Evolutionary conservation across 345 rosid species (phyloP).

Genomic region (Populus euphratica): DNA sequence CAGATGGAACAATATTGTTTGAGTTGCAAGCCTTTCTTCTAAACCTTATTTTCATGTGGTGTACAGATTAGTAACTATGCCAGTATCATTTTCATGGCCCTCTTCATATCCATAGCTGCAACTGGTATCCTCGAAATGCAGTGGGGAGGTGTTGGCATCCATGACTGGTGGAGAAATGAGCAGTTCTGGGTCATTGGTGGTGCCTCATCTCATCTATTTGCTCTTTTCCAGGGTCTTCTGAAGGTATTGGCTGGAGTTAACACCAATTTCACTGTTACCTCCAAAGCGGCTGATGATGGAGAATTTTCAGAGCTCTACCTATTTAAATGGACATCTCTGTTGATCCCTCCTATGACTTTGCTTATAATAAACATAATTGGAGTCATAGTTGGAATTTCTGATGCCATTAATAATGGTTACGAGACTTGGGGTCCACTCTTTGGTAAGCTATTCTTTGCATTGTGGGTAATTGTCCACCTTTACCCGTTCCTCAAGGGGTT

Average conservation of each 20-base stretch:
- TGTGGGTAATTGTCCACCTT: slow-evolving; percentile 64
- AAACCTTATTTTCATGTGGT: background rate
- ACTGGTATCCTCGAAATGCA: slow-evolving; percentile 63
- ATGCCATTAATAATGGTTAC: slow-evolving; percentile 63
- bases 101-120: slow-evolving; percentile 60
- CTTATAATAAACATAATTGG: slow-evolving; percentile 54
- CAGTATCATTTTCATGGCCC: slow-evolving; percentile 50
- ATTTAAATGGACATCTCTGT: slow-evolving; percentile 61
- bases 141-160: slow-evolving; percentile 73
- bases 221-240: slow-evolving; percentile 65
- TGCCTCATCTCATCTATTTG: slow-evolving; percentile 57
- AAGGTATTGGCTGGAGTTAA: slow-evolving; percentile 65
- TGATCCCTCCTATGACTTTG: slow-evolving; percentile 57
- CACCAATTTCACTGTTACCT: slow-evolving; percentile 64
- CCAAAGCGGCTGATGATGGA: slow-evolving; percentile 61
- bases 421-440: slow-evolving; percentile 71
- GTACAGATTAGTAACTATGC: slow-evolving; percentile 61
- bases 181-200: slow-evolving; percentile 82
- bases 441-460: slow-evolving; percentile 52
- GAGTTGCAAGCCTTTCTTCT: background rate
- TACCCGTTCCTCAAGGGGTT: slow-evolving; percentile 67
- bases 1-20: background rate
- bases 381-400: slow-evolving; percentile 52
- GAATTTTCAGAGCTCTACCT: slow-evolving; percentile 59
- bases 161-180: slow-evolving; percentile 77